Base-by-base conservation (phyloP, 805 yeast species). In the Candida piceae region DNA sequence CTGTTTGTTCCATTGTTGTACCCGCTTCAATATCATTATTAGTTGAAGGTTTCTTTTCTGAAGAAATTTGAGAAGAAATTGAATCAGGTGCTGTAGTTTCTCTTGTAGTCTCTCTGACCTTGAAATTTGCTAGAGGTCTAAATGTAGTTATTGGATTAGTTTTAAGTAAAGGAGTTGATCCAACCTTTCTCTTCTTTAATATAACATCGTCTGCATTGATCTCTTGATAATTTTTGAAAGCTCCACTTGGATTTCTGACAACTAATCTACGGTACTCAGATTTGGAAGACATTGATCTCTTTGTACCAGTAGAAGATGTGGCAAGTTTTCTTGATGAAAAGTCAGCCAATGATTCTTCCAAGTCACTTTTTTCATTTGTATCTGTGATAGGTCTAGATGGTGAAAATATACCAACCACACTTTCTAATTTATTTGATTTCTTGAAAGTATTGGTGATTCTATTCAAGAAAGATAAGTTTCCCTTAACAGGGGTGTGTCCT, bases 321-420 rank as follows among this genome's bases (percentile, higher is more conserved):
- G 36, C 34, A 15, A 25, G 32, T 32, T 28, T 44, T 38, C 29
- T 42, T 26, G 30, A 31, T 29, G 22, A 34, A 28, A n/a, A 19
- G 21, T 11, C 13, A 7, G 16, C 16, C 24, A 11, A 3, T 7
- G 7, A n/a, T 16, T 28, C 23, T 20, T 19, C 27, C 28, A 32
- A 12, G 12, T 24, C 26, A 24, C 13, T 24, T 24, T 15, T 29
- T 10, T 35, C 25, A n/a, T 20, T 17, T 7, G 31, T 11, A 16
- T 26, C 21, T 20, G 19, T 19, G 3, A 17, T 15, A 5, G 39
- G 29, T 23, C 32, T 29, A 4, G 49, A 41, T 12, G 50, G 41
- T 4, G 65, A 50, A 29, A 60, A 60, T 12, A 60, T 47, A 1
- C 66, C 66, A n/a, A 53, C 32, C 4, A 56, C 52, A 19, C 38